These are phyloP conservation scores for Boletus albobrunnescens DNA, from an alignment of 1,284 basidiomycete genomes.

Conservation along the genomic window DNA sequence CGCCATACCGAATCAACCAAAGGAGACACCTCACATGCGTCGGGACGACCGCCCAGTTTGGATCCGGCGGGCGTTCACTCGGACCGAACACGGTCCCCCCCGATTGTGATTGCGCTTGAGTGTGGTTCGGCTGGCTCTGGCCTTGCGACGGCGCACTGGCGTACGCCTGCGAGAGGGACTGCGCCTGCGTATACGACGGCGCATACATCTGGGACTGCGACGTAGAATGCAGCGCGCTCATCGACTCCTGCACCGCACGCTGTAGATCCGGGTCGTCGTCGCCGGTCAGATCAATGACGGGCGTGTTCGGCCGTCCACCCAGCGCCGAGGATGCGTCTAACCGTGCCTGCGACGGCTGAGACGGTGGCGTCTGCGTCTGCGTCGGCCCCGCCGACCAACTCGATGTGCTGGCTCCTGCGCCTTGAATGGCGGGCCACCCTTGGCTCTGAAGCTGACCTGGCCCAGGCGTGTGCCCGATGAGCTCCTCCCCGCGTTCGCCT, in stretches of 20 bases:
- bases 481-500: slow-evolving; percentile 43
- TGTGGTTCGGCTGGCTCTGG: slow-evolving; percentile 1
- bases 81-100: slow-evolving; percentile 47
- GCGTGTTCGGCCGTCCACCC: slow-evolving; percentile 34
- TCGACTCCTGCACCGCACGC: slow-evolving; percentile 51
- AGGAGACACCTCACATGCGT: slow-evolving; percentile 47
- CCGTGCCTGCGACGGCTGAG: slow-evolving; percentile 1
- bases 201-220: slow-evolving; percentile 13
- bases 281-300: slow-evolving; percentile 52
- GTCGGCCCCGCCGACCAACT: slow-evolving; percentile 3
- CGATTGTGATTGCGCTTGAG: slow-evolving; percentile 19
- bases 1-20: no score
- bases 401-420: slow-evolving; percentile 1
- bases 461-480: background rate
- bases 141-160: slow-evolving; percentile 8
- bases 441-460: slow-evolving; percentile 14
- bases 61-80: slow-evolving; percentile 55
- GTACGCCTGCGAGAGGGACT: slow-evolving; percentile 1
- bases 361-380: slow-evolving; percentile 4
- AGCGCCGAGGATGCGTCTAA: slow-evolving; percentile 10
- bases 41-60: slow-evolving; percentile 64
- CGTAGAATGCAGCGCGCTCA: slow-evolving; percentile 34
- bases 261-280: slow-evolving; percentile 52
- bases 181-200: slow-evolving; percentile 12
- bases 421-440: slow-evolving; percentile 8